phyloP scores from a whole-genome alignment of 1,284 basidiomycete genomes.

The Ceratobasidium sp. region DNA sequence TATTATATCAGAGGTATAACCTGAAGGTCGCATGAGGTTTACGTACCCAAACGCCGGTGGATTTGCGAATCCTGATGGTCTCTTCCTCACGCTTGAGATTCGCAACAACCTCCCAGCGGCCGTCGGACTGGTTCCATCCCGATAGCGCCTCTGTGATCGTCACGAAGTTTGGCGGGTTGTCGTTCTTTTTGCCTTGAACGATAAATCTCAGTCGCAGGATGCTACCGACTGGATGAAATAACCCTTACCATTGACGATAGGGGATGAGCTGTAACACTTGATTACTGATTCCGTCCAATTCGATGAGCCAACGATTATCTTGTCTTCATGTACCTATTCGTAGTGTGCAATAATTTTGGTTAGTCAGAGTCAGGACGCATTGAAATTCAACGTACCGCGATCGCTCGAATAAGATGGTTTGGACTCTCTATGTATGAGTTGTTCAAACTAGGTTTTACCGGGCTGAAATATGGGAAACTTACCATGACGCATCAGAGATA shows the following conservation, averaged over 20 bases:
- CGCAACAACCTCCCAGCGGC: neutral
- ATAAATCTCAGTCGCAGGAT: no score
- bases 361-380: neutral
- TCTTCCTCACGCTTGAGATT: neutral
- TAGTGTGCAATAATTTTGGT: neutral
- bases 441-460: neutral
- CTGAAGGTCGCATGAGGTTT: neutral
- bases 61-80: neutral
- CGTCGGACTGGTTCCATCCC: neutral
- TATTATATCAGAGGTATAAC: no score
- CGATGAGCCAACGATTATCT: neutral
- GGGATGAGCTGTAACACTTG: neutral
- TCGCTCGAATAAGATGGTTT: neutral
- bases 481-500: constrained; percentile 7
- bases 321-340: neutral
- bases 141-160: neutral
- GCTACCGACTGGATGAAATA: no score
- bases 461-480: neutral
- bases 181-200: no score
- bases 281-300: neutral
- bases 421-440: neutral
- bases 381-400: neutral
- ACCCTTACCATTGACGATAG: neutral
- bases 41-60: neutral
- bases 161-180: no score